Base-by-base conservation (phyloP, 2,329 filamentous ascomycete genomes). In the Microdochium bolleyi region DNA sequence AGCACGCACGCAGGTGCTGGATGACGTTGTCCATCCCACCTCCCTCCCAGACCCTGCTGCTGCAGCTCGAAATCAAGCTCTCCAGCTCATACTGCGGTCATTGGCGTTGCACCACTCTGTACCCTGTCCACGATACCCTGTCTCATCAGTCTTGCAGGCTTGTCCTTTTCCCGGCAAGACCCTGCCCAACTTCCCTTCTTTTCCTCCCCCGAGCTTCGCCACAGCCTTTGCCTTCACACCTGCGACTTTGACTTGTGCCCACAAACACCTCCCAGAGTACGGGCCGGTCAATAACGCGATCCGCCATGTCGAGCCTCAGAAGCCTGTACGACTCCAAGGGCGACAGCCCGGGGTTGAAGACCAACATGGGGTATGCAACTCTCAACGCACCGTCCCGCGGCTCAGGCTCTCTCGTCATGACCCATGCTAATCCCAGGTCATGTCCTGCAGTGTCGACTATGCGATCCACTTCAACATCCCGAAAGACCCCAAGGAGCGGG, bases 391-490 rank as follows among this genome's bases (percentile, higher is more conserved):
- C 21, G 19, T 19, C 19, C 7, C 8, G 14, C 21, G 9, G n/a
- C n/a, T n/a, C n/a, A n/a, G n/a, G n/a, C n/a, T n/a, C n/a, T n/a
- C n/a, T n/a, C n/a, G n/a, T n/a, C n/a, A n/a, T n/a, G n/a, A n/a
- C n/a, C n/a, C n/a, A n/a, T n/a, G n/a, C n/a, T n/a, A n/a, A n/a
- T n/a, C n/a, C n/a, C n/a, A n/a, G n/a, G n/a, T n/a, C n/a, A n/a
- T 19, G 24, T 52, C 44, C 38, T 24, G 53, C 62, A 81, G 88
- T 52, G 89, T 96, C 55, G 92, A 96, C 74, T 96, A 90, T 76
- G 90, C 96, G 53, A 80, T 96, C 57, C 82, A 84, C 64, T 96
- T 89, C 71, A 78, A 85, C 54, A 85, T 92, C 63, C 79, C 84
- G 24, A 75, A 82, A 48, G 79, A 83, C 13, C 37, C 44, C 16